A percentile compares a stretch with the other conserved stretches of the same genome.
phyloP scores from a whole-genome alignment of 108 stramenopile genomes.

The Epithemia pelagica region DNA sequence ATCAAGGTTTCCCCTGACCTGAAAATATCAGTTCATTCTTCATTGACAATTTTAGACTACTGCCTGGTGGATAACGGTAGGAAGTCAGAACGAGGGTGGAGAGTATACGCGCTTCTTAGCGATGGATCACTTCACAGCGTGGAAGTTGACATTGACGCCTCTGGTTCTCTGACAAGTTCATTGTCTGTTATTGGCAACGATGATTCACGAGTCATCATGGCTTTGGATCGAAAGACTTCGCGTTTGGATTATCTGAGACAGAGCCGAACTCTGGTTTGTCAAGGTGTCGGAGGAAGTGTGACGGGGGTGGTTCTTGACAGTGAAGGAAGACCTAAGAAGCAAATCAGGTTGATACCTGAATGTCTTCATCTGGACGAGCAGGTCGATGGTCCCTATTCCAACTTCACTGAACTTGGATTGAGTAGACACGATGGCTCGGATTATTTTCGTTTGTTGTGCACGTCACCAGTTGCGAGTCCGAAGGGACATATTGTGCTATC shows the following conservation, averaged over 20 bases:
- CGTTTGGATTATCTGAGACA: conserved; percentile 40
- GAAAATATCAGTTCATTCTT: not conserved
- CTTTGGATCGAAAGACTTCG: not conserved
- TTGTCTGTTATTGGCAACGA: not conserved
- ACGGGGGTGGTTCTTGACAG: not conserved
- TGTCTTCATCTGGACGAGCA: not conserved
- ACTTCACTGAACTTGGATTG: conserved; percentile 60
- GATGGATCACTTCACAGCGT: not conserved
- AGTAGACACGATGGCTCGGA: conserved; percentile 23
- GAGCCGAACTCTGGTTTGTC: conserved; percentile 56
- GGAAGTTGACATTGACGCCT: not conserved
- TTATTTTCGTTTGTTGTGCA: conserved; percentile 50
- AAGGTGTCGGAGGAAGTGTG: conserved; percentile 5
- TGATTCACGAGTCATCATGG: not conserved
- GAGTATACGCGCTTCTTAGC: not conserved
- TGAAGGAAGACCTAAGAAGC: not conserved
- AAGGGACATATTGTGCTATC: conserved; percentile 46
- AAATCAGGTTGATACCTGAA: not conserved
- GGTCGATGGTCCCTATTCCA: conserved; percentile 50
- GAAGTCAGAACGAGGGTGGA: too few species aligned
- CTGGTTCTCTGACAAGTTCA: not conserved
- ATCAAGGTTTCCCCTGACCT: not conserved
- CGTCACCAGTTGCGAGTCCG: conserved; percentile 36
- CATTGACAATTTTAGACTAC: not conserved
- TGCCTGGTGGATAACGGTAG: not conserved